Percentiles rank a stretch among this genome's conserved stretches.
phyloP scores from a whole-genome alignment of 441 rosid genomes.

The Adansonia grandidieri region DNA sequence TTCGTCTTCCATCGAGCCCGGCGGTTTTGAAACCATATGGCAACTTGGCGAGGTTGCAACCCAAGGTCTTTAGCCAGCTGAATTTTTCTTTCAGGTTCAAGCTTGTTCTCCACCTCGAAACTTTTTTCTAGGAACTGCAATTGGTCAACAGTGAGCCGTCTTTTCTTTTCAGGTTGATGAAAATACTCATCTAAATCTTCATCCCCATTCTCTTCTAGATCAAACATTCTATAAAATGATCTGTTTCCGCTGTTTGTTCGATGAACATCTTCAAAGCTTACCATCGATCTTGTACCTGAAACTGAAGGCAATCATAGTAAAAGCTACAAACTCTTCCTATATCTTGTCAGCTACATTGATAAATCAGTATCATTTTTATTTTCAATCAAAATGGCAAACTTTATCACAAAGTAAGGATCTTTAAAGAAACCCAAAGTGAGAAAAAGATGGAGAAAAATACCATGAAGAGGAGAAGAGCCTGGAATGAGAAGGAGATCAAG shows the following conservation, averaged over 20 bases:
- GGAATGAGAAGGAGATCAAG: slow-evolving; percentile 50
- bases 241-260: slow-evolving; percentile 36
- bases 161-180: slow-evolving; percentile 70
- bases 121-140: slow-evolving; percentile 70
- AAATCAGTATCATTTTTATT: background rate
- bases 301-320: background rate
- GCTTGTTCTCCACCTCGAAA: slow-evolving; percentile 74
- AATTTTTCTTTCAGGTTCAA: slow-evolving; percentile 72
- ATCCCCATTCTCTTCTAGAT: slow-evolving; percentile 54
- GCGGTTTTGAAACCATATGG: slow-evolving; percentile 81
- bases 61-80: slow-evolving; percentile 77
- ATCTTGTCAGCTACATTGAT: background rate
- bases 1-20: slow-evolving; percentile 80
- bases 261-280: slow-evolving; percentile 57
- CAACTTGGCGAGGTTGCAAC: slow-evolving; percentile 72
- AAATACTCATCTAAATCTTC: slow-evolving; percentile 61
- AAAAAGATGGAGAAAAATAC: slow-evolving; percentile 36
- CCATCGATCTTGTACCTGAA: slow-evolving; percentile 61
- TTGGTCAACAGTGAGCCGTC: slow-evolving; percentile 57
- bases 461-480: slow-evolving; percentile 47
- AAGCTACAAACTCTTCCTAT: background rate
- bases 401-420: background rate
- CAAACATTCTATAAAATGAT: slow-evolving; percentile 44
- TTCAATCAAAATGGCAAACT: slow-evolving; percentile 1
- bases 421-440: background rate